Percentiles rank a stretch among this genome's conserved stretches.
Conservation (phyloP, 1,284 basidiomycete species). For the Xerocomus nothofagi region DNA sequence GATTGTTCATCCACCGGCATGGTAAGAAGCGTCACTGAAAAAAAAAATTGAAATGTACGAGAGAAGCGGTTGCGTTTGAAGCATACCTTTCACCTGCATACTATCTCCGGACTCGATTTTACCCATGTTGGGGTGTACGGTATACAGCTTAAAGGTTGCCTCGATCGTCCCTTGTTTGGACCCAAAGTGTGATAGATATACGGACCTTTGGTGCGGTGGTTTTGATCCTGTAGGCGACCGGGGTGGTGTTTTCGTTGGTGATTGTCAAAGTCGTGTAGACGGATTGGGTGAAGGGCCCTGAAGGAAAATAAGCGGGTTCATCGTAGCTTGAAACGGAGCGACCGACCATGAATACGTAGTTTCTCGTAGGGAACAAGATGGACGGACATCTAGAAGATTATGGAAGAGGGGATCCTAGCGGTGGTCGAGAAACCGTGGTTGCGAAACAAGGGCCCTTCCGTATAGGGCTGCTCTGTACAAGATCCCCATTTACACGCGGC, state of each 20-base stretch:
- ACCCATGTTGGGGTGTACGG: neutral
- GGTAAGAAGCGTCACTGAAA: neutral
- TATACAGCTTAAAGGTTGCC: neutral
- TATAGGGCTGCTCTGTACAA: too few relatives aligned
- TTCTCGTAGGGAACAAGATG: neutral
- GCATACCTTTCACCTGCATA: neutral
- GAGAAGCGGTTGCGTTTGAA: neutral
- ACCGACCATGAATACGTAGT: neutral
- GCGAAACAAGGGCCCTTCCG: neutral
- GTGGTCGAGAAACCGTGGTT: neutral
- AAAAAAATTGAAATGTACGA: neutral
- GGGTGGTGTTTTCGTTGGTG: neutral
- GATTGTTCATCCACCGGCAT: too few relatives aligned
- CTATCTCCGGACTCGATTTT: neutral
- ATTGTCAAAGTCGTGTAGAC: neutral
- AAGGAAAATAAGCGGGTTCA: too few relatives aligned
- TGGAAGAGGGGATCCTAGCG: neutral
- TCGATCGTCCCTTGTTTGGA: neutral
- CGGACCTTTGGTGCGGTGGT: neutral
- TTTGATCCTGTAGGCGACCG: neutral
- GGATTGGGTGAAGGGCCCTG: neutral
- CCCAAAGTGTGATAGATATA: neutral
- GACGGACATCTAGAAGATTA: neutral
- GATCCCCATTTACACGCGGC: neutral
- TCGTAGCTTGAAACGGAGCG: neutral